phyloP scores from a whole-genome alignment of 768 basidiomycete species.

The button mushroom (Agaricus bisporus) region DNA sequence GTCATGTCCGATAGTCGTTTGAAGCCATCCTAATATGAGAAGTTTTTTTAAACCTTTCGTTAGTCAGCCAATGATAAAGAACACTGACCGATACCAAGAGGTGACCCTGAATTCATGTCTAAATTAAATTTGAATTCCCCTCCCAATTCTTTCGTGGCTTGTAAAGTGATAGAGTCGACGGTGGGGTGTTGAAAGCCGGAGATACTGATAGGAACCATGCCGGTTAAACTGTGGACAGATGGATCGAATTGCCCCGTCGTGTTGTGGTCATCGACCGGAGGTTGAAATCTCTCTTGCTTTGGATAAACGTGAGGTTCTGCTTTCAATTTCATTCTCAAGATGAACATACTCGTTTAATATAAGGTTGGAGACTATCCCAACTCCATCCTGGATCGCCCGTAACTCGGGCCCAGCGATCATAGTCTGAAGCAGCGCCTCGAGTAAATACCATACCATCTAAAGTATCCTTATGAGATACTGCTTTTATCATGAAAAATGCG shows the following conservation, averaged over 20 bases:
- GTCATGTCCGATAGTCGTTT: slow-evolving; percentile 10
- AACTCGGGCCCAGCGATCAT: slow-evolving; percentile 19
- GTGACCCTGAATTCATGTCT: slow-evolving; percentile 11
- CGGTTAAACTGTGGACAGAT: slow-evolving; percentile 20
- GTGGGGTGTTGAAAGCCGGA: slow-evolving; percentile 18
- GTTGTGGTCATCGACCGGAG: slow-evolving; percentile 25
- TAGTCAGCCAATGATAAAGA: not conserved
- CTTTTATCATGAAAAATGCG: not conserved
- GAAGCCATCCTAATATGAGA: slow-evolving; percentile 2
- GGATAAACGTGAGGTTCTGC: not conserved
- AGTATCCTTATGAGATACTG: no score
- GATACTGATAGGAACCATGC: slow-evolving; percentile 20
- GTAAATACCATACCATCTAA: slow-evolving; percentile 26
- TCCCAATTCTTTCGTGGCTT: slow-evolving; percentile 23
- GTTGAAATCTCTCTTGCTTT: slow-evolving; percentile 19
- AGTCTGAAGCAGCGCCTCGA: slow-evolving; percentile 24
- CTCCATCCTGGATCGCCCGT: slow-evolving; percentile 26
- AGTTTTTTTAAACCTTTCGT: not conserved
- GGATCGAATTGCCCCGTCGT: slow-evolving; percentile 26
- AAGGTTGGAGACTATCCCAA: slow-evolving; percentile 24
- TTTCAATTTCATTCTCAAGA: not conserved
- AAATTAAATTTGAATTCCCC: slow-evolving; percentile 11
- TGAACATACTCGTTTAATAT: slow-evolving; percentile 16
- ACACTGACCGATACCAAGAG: slow-evolving; percentile 11
- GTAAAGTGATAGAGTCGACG: slow-evolving; percentile 21